phyloP scores from a whole-genome alignment of 2,329 filamentous ascomycete genomes.

The Fusarium coffeatum region DNA sequence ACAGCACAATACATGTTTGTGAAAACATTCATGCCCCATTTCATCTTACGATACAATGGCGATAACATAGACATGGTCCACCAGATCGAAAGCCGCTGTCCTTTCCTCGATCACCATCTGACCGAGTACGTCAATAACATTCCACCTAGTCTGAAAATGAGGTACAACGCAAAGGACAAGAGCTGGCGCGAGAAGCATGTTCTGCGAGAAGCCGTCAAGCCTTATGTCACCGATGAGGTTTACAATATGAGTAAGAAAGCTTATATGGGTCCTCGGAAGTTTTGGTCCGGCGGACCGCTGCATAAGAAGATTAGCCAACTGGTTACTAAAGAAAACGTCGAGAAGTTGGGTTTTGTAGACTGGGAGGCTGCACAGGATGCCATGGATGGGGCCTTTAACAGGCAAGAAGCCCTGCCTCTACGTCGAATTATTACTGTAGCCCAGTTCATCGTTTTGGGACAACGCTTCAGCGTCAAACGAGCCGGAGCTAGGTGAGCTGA shows the following conservation, averaged over 20 bases:
- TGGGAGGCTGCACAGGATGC: neutral
- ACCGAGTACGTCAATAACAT: conserved; percentile 8
- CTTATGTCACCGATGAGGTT: conserved; percentile 6
- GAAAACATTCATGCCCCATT: conserved; percentile 1
- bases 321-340: neutral
- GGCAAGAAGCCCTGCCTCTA: neutral
- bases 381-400: neutral
- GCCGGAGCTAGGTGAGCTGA: neutral
- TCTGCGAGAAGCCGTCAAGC: conserved; percentile 3
- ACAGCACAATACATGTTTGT: conserved; percentile 7
- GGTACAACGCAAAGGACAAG: conserved; percentile 2
- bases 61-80: conserved; percentile 13
- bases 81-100: conserved; percentile 9
- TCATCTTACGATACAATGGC: conserved; percentile 7
- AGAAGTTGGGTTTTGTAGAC: conserved; percentile 1
- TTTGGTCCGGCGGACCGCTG: neutral
- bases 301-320: conserved; percentile 1
- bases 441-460: conserved; percentile 4
- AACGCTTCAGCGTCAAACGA: neutral
- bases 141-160: conserved; percentile 8
- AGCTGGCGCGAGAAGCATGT: conserved; percentile 5
- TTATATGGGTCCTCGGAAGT: conserved; percentile 8
- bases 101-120: conserved; percentile 7
- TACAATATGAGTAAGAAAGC: conserved; percentile 16
- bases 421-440: conserved; percentile 5